These are phyloP conservation scores for Lepidium didymum DNA, from an alignment of 345 rosid species.

Conservation along the genomic window DNA sequence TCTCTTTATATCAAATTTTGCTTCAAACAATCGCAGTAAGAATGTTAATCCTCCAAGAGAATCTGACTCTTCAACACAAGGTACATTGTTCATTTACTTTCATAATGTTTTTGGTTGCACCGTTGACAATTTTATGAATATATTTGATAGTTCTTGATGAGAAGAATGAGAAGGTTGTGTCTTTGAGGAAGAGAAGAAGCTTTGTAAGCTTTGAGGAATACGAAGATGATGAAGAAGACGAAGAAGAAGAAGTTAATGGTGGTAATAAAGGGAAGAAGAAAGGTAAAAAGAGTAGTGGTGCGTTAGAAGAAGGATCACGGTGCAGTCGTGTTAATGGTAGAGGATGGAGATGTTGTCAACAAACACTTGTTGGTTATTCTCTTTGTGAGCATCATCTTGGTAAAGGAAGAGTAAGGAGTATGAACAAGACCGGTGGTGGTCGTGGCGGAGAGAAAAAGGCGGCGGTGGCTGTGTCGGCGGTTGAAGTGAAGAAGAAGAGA, in stretches of 20 bases:
- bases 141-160: slow-evolving; percentile 35
- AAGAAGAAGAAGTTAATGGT: slow-evolving; percentile 15
- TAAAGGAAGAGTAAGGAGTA: slow-evolving; percentile 85
- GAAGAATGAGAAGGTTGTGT: slow-evolving; percentile 41
- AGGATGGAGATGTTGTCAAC: slow-evolving; percentile 97
- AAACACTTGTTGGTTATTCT: slow-evolving; percentile 85
- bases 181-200: slow-evolving; percentile 61
- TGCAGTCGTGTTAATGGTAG: slow-evolving; percentile 95
- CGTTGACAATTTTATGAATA: not conserved
- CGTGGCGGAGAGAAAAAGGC: slow-evolving; percentile 24
- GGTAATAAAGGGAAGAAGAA: slow-evolving; percentile 40
- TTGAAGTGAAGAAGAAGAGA: slow-evolving; percentile 43
- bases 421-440: slow-evolving; percentile 26
- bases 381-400: slow-evolving; percentile 97
- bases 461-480: not conserved
- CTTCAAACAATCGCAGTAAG: slow-evolving; percentile 28
- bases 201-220: slow-evolving; percentile 39
- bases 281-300: slow-evolving; percentile 44
- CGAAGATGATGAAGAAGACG: slow-evolving; percentile 6
- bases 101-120: not conserved
- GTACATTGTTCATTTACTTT: slow-evolving; percentile 18
- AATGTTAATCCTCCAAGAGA: slow-evolving; percentile 18
- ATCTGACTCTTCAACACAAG: slow-evolving; percentile 37
- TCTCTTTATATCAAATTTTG: not conserved
- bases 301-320: slow-evolving; percentile 71